Evolutionary conservation across 257 asterid genomes (phyloP).

Genomic region (Nicotiana knightiana): DNA sequence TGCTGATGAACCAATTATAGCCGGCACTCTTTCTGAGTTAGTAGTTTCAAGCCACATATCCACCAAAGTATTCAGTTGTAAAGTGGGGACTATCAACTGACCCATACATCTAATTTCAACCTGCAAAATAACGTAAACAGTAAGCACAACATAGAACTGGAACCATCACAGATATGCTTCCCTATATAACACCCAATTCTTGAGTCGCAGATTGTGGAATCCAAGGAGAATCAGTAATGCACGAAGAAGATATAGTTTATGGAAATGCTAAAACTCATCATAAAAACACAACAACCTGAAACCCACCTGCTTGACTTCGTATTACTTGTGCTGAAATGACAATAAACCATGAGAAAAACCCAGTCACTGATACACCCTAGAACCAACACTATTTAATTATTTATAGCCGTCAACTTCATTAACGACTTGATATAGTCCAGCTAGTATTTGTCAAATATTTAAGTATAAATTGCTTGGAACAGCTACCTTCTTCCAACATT

Average conservation of each 20-base stretch:
- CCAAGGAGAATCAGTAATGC: not conserved
- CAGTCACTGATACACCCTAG: not conserved
- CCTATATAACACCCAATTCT: not conserved
- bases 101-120: slow-evolving; percentile 68
- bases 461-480: not conserved
- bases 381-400: not conserved
- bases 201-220: not conserved
- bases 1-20: slow-evolving; percentile 52
- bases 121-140: slow-evolving; percentile 21
- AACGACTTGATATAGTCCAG: not conserved
- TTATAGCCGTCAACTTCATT: not conserved
- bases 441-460: not conserved
- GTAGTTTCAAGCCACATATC: slow-evolving; percentile 56
- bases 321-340: not conserved
- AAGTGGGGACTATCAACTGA: slow-evolving; percentile 36
- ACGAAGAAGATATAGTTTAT: not conserved
- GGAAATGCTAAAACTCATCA: not conserved
- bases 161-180: slow-evolving; percentile 4
- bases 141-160: not conserved
- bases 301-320: not conserved
- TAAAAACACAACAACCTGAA: not conserved
- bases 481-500: not conserved
- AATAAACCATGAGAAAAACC: not conserved
- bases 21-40: slow-evolving; percentile 32
- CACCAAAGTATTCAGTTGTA: slow-evolving; percentile 34